A percentile compares a stretch with the other conserved stretches of the same genome.
Evolutionary conservation across 2,329 filamentous ascomycete species (phyloP).

Genomic region (Dendryphion nanum): DNA sequence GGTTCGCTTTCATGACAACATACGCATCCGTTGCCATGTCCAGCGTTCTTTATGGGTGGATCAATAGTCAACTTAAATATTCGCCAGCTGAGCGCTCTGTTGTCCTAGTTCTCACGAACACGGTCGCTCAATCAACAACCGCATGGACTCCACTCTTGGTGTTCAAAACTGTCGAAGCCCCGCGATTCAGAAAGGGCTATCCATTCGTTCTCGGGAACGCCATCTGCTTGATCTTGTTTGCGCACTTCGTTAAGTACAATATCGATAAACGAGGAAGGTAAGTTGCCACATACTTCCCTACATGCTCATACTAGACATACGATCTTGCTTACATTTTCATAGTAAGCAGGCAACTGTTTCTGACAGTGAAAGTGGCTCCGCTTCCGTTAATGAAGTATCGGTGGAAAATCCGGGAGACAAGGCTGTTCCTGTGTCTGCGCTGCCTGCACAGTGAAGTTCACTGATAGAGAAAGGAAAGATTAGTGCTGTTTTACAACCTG

Average conservation of each 20-base stretch:
- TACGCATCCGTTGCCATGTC: slow-evolving; percentile 54
- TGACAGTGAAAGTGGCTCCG: slow-evolving; percentile 8
- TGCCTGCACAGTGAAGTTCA: slow-evolving; percentile 4
- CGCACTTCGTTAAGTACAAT: slow-evolving; percentile 4
- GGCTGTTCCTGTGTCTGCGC: slow-evolving; percentile 1
- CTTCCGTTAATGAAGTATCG: slow-evolving; percentile 6
- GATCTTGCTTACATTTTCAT: too few relatives aligned
- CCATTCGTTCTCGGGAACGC: slow-evolving; percentile 42
- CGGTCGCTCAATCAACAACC: slow-evolving; percentile 54
- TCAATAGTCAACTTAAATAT: slow-evolving; percentile 51
- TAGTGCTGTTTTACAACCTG: not conserved
- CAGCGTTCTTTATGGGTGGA: slow-evolving; percentile 57
- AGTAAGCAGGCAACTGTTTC: not conserved
- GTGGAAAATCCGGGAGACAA: slow-evolving; percentile 3
- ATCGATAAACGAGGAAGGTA: slow-evolving; percentile 4
- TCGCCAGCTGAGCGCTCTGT: slow-evolving; percentile 50
- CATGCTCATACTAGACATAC: too few relatives aligned
- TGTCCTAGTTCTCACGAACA: slow-evolving; percentile 53
- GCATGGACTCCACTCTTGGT: slow-evolving; percentile 57
- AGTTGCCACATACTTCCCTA: too few relatives aligned
- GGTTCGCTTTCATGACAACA: slow-evolving; percentile 54
- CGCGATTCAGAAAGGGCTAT: slow-evolving; percentile 45
- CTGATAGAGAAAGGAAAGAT: not conserved
- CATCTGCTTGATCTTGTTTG: slow-evolving; percentile 34
- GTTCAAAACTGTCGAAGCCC: slow-evolving; percentile 49